Conservation (phyloP, 108 stramenopile species). For the Skeletonema grethae region DNA sequence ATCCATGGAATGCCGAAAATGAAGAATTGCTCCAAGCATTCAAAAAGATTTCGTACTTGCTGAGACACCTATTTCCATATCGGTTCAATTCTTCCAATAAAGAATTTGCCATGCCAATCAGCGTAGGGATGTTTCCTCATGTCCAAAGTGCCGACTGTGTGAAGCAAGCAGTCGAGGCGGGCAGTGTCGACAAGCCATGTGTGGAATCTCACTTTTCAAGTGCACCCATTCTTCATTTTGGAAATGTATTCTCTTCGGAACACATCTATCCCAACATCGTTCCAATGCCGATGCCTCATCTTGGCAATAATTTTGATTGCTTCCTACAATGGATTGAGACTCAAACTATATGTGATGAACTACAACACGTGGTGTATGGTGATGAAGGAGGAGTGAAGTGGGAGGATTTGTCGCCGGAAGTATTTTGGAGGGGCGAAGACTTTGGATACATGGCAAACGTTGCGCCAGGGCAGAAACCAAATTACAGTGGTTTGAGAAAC, state of each 20-base stretch:
- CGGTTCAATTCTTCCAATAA: not conserved
- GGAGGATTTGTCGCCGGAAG: conserved; percentile 19
- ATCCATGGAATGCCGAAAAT: conserved; percentile 3
- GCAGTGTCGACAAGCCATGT: not conserved
- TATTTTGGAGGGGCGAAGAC: conserved; percentile 39
- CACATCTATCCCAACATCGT: not conserved
- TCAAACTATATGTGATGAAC: not conserved
- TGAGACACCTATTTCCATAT: not conserved
- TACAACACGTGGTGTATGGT: conserved; percentile 2
- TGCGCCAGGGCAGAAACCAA: not conserved
- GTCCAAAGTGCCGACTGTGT: not conserved
- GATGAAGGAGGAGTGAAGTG: not conserved
- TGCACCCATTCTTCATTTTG: not conserved
- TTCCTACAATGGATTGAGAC: not conserved
- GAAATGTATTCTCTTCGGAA: not conserved
- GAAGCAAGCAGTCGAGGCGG: not conserved
- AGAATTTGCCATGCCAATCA: conserved; percentile 2
- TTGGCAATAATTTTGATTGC: not conserved
- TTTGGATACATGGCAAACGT: conserved; percentile 18
- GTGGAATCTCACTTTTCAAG: not conserved
- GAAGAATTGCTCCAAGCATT: not conserved
- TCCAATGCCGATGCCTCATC: not conserved
- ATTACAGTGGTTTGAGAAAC: not conserved
- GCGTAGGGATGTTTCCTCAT: not conserved
- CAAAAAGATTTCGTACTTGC: not conserved